Evolutionary conservation across 495 filamentous ascomycete species (phyloP), one percentile per base, ranked within the genome.

Genomic region (Talaromyces wortmannii): DNA sequence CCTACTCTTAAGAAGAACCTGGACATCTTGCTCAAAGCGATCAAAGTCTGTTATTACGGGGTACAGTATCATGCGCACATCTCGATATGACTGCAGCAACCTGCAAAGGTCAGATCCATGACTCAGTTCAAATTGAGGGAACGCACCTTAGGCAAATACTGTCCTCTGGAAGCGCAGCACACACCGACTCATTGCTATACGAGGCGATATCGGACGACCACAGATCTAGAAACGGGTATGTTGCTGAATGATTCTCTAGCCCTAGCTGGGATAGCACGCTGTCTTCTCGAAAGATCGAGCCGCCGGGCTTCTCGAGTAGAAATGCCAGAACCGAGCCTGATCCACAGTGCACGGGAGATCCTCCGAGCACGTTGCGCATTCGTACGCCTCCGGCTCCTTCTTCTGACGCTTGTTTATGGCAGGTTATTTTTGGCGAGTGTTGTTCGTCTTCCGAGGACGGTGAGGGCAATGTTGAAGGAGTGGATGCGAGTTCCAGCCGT

Each of bases 231-330:
- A 94, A 86, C 16, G 89, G 89, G 67, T 92, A 94, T 18, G 89
- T 89, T 29, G 89, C 87, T 33, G 78, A 80, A 54, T 90, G 88
- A 57, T 90, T 91, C 62, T 92, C 89, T 15, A 94, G 79, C 11
- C 88, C 89, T 36, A 94, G 78, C 30, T 92, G 86, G 5, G 89
- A 88, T 40, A 90, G 74, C 67, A 94, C 89, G 58, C 85, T 88
- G 50, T 87, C 86, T 61, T 89, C 83, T 48, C 92, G 63, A 16
- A 91, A 72, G 18, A 79, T 82, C 36, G 78, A 81, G 33, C 83
- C 73, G 78, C 84, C 70, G 76, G 82, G 59, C 74, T 88, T 67
- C 80, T 83, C 62, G 79, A 83, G 49, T 73, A 78, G 71, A 59
- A 75, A 78, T n/a, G 80, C 82, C n/a, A 82, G 67, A 0, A 84